Evolutionary conservation across 2,329 filamentous ascomycete genomes (phyloP).

Genomic region (Fusarium sp.): DNA sequence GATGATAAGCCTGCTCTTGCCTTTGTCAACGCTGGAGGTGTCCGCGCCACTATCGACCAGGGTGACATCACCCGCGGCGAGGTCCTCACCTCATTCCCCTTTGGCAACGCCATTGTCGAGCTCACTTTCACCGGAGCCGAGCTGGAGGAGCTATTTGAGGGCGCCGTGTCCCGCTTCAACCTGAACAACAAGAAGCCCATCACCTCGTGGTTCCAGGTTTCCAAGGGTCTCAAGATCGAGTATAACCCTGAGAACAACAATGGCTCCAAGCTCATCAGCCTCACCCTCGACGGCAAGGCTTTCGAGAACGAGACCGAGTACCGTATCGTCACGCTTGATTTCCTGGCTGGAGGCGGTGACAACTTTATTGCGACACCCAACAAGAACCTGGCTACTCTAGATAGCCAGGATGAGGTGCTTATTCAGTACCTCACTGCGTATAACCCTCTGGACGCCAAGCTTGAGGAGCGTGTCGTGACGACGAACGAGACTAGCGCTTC

Average conservation of each 20-base stretch:
- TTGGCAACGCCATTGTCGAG: conserved; percentile 73
- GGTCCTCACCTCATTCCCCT: conserved; percentile 74
- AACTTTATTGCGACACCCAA: conserved; percentile 63
- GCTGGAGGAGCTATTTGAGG: conserved; percentile 70
- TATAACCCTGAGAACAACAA: conserved; percentile 65
- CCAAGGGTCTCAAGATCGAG: conserved; percentile 65
- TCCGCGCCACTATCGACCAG: conserved; percentile 71
- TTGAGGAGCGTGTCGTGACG: conserved; percentile 57
- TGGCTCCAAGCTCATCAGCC: conserved; percentile 64
- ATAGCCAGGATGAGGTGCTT: conserved; percentile 67
- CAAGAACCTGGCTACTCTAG: conserved; percentile 58
- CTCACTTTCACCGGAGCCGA: conserved; percentile 64
- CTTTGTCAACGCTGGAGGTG: conserved; percentile 72
- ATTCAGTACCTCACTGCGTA: conserved; percentile 61
- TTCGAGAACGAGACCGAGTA: conserved; percentile 63
- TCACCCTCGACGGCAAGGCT: conserved; percentile 61
- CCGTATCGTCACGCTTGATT: conserved; percentile 71
- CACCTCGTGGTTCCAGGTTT: conserved; percentile 72
- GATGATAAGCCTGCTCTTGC: conserved; percentile 63
- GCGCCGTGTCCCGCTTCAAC: conserved; percentile 66
- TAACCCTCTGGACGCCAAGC: conserved; percentile 61
- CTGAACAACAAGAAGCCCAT: conserved; percentile 65
- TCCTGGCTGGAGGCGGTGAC: conserved; percentile 72
- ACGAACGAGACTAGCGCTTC: conserved; percentile 20
- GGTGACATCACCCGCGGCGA: conserved; percentile 73